These are phyloP conservation scores for Hypoxylon intermedium DNA, from an alignment of 495 filamentous ascomycete species.

Conservation along the genomic window DNA sequence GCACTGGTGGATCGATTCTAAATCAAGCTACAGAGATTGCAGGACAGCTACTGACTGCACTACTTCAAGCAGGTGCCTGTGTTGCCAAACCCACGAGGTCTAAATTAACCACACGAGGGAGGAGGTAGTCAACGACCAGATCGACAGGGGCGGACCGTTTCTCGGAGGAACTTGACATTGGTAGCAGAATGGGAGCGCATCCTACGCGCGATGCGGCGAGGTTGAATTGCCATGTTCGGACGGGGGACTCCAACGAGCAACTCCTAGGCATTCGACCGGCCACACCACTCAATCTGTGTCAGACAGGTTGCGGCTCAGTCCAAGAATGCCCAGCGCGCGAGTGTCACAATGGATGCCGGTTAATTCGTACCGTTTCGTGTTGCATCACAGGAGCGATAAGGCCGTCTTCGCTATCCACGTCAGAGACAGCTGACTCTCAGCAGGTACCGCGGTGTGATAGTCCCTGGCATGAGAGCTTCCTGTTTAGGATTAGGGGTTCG, in stretches of 20 bases:
- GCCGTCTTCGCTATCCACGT: slow-evolving; percentile 8
- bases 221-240: slow-evolving; percentile 30
- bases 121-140: slow-evolving; percentile 11
- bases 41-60: slow-evolving; percentile 6
- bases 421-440: slow-evolving; percentile 33
- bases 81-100: slow-evolving; percentile 18
- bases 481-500: slow-evolving; percentile 34
- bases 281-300: neutral
- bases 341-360: slow-evolving; percentile 23
- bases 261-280: slow-evolving; percentile 14
- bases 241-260: slow-evolving; percentile 9
- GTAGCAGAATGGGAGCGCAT: slow-evolving; percentile 16
- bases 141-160: slow-evolving; percentile 32
- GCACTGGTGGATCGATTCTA: slow-evolving; percentile 10
- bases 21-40: slow-evolving; percentile 18
- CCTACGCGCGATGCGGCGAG: slow-evolving; percentile 17
- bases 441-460: slow-evolving; percentile 33
- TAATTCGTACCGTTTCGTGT: slow-evolving; percentile 10
- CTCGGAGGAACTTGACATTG: slow-evolving; percentile 27
- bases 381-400: slow-evolving; percentile 39
- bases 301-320: slow-evolving; percentile 31
- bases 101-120: slow-evolving; percentile 10
- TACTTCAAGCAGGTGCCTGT: slow-evolving; percentile 33
- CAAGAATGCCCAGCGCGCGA: slow-evolving; percentile 13
- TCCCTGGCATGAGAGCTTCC: slow-evolving; percentile 43